These are phyloP conservation scores for Fusarium coicis DNA, from an alignment of 2,329 filamentous ascomycete species.

Conservation along the genomic window DNA sequence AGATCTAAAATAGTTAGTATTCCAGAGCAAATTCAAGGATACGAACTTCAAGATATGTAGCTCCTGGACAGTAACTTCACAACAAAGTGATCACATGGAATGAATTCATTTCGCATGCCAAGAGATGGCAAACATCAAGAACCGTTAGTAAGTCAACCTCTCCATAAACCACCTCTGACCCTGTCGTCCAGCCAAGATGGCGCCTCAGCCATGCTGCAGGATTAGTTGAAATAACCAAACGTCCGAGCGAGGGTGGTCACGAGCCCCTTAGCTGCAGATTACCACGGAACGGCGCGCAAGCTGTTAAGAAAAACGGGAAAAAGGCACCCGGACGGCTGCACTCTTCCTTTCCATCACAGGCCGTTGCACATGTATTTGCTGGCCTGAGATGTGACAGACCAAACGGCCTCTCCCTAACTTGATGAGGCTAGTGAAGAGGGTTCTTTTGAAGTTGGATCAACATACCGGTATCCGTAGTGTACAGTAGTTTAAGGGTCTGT, in stretches of 20 bases:
- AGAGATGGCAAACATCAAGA: background rate
- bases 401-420: constrained; percentile 11
- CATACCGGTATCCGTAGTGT: constrained; percentile 7
- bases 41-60: background rate
- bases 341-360: constrained; percentile 2
- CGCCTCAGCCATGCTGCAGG: background rate
- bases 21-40: background rate
- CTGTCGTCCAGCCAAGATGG: background rate
- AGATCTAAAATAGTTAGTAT: background rate
- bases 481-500: constrained; percentile 13
- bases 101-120: background rate
- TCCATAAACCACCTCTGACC: background rate
- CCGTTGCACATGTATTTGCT: constrained; percentile 10
- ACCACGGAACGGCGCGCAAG: constrained; percentile 23
- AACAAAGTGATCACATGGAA: background rate
- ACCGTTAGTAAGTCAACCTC: background rate
- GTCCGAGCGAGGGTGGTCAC: constrained; percentile 1
- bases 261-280: constrained; percentile 3
- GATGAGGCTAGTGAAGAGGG: constrained; percentile 16
- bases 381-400: background rate
- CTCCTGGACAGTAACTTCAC: background rate
- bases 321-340: background rate
- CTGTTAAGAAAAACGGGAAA: background rate
- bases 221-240: constrained; percentile 20
- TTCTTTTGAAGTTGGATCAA: constrained; percentile 21